These are phyloP conservation scores for Symbiotaphrina buchneri DNA, from an alignment of 495 filamentous ascomycete genomes.

Conservation along the genomic window DNA sequence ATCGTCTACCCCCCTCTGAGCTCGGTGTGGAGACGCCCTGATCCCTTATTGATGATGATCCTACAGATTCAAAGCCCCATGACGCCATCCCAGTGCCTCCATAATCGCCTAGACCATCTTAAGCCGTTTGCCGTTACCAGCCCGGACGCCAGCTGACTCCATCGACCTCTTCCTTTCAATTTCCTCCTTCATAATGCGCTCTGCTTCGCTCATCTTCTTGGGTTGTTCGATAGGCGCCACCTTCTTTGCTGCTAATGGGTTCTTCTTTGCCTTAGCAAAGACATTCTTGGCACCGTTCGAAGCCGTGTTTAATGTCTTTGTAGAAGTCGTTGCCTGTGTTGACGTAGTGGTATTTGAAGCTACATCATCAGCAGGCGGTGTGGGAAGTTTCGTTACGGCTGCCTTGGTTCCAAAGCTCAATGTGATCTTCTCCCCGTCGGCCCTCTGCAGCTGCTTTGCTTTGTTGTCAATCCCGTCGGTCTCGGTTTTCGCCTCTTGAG, in stretches of 20 bases:
- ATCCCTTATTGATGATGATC: too few species aligned
- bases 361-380: not conserved
- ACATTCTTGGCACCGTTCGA: constrained; percentile 56
- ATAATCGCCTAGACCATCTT: too few species aligned
- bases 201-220: constrained; percentile 73
- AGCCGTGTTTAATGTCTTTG: constrained; percentile 30
- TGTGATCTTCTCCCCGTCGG: constrained; percentile 68
- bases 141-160: too few species aligned
- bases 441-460: constrained; percentile 20
- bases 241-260: not conserved
- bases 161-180: constrained; percentile 44
- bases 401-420: constrained; percentile 28
- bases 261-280: constrained; percentile 23
- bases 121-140: too few species aligned
- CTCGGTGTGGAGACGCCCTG: too few species aligned
- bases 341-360: not conserved
- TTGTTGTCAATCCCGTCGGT: constrained; percentile 13
- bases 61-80: too few species aligned
- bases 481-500: constrained; percentile 24
- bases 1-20: too few species aligned
- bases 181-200: constrained; percentile 77
- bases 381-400: not conserved
- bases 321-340: constrained; percentile 17
- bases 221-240: constrained; percentile 36
- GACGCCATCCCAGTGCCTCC: too few species aligned